Base-by-base conservation (phyloP, 306 rosid species). In the Quercus ilex region DNA sequence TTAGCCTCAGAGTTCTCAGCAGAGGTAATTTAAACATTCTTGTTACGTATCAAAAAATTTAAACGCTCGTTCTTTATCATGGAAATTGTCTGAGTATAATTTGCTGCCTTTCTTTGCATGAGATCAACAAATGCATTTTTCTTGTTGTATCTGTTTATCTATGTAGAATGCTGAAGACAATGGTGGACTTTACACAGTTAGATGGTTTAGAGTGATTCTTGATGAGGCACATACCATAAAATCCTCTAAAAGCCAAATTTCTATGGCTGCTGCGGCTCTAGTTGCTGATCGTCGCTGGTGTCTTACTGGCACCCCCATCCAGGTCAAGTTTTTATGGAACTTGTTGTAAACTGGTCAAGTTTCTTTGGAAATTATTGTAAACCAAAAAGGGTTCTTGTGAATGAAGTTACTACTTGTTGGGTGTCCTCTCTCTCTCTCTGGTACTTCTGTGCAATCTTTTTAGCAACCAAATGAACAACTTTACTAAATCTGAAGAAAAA, bases 251-350 rank as follows among this genome's bases (percentile, higher is more conserved):
- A 94, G 97, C 80, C 98, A 92, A 88, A 83, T 94, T 83, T 94
- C 98, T 23, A 43, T 83, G 21, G 98, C 98, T 31, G 87, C 92
- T 71, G 69, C 95, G 56, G 94, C 97, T 72, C 75, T 94, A 83
- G 91, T 73, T 76, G 97, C 98, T 83, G 97, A 89, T 84, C 79
- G 89, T 17, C 97, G 97, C 56, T 94, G 98, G 98, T 92, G 97
- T 86, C 97, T 94, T 62, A 94, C 98, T 62, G 98, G 98, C 72
- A 94, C 98, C 74, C 98, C 98, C 15, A 92, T 94, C 72, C 98
- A 94, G 97, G 98, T 86, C 69, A 76, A 55, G n/a, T 72, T 31
- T 72, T 73, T 56, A 63, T 46, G 52, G 20, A 58, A 64, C 56
- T 26, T 35, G 81, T 82, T 70, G 53, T 49, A 49, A 35, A 67